Conservation (phyloP, 805 yeast species). For the Candida railenensis region DNA sequence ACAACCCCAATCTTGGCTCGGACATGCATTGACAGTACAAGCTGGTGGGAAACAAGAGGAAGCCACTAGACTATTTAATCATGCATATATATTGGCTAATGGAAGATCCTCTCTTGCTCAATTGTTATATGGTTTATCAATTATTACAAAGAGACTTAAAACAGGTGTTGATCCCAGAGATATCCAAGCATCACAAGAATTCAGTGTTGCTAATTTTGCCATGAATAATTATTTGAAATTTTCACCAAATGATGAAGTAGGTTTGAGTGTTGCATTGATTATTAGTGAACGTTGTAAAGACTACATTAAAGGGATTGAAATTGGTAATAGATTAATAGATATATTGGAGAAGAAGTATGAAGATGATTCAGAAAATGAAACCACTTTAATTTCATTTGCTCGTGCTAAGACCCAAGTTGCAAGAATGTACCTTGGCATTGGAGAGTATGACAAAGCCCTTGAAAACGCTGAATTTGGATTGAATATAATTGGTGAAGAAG, state of each 20-base stretch:
- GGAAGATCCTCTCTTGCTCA: conserved; percentile 72
- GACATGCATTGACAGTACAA: conserved; percentile 66
- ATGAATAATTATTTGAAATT: conserved; percentile 62
- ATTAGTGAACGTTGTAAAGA: conserved; percentile 71
- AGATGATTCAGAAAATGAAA: conserved; percentile 43
- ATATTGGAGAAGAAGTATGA: conserved; percentile 60
- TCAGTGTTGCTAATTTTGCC: conserved; percentile 66
- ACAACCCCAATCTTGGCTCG: conserved; percentile 76
- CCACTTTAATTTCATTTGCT: conserved; percentile 50
- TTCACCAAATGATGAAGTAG: conserved; percentile 57
- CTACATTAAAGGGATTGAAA: conserved; percentile 50
- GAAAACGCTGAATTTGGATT: conserved; percentile 58
- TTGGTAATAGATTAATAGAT: conserved; percentile 46
- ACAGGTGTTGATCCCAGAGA: conserved; percentile 50
- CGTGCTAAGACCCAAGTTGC: conserved; percentile 68
- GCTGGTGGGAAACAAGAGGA: conserved; percentile 46
- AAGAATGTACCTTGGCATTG: conserved; percentile 63
- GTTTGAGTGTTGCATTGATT: conserved; percentile 53
- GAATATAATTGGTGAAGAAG: conserved; percentile 43
- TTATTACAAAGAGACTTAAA: conserved; percentile 45
- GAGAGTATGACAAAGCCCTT: conserved; percentile 55
- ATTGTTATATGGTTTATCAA: conserved; percentile 64
- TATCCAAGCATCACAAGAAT: conserved; percentile 59
- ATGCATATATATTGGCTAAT: conserved; percentile 74
- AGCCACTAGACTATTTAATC: conserved; percentile 66